Percentiles rank a stretch among this genome's conserved stretches.
Evolutionary conservation across 1,139 yeast species (phyloP).

Genomic region (Debaryomycetaceae sp.): DNA sequence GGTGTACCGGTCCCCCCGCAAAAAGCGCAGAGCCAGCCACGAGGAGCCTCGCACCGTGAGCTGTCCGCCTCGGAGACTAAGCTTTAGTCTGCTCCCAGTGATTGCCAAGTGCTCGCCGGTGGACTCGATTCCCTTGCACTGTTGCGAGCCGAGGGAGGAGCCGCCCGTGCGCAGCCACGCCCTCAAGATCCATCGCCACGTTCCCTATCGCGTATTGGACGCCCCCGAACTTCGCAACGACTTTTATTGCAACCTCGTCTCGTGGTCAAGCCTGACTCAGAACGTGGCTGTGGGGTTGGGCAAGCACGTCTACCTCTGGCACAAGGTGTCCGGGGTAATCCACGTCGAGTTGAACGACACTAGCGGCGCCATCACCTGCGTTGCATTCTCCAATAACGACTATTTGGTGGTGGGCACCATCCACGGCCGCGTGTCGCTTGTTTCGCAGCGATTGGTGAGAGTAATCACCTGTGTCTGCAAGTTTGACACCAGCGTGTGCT

Average conservation of each 20-base stretch:
- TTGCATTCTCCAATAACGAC: constrained; percentile 49
- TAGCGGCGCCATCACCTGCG: constrained; percentile 51
- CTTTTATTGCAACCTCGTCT: constrained; percentile 70
- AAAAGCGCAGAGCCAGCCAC: too few species aligned
- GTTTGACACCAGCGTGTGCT: constrained; percentile 44
- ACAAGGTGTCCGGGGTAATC: constrained; percentile 43
- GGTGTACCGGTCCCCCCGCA: constrained; percentile 6
- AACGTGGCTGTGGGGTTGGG: constrained; percentile 70
- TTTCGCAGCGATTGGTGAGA: constrained; percentile 5
- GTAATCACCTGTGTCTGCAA: constrained; percentile 6
- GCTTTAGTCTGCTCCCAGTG: too few species aligned
- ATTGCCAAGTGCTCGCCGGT: too few species aligned
- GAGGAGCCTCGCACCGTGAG: too few species aligned
- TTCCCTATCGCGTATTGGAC: constrained; percentile 33
- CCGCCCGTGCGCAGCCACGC: too few species aligned
- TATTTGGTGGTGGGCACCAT: constrained; percentile 51
- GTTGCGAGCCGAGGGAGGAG: too few species aligned
- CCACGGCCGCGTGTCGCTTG: constrained; percentile 3
- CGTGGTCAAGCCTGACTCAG: constrained; percentile 60
- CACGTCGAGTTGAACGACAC: constrained; percentile 17
- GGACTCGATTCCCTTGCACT: too few species aligned
- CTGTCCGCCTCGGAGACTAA: too few species aligned
- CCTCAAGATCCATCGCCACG: too few species aligned
- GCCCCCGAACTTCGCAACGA: constrained; percentile 79
- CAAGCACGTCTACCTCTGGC: constrained; percentile 62